Evolutionary conservation across 768 basidiomycete genomes (phyloP).

Genomic region (Pleurotus ostreatus): DNA sequence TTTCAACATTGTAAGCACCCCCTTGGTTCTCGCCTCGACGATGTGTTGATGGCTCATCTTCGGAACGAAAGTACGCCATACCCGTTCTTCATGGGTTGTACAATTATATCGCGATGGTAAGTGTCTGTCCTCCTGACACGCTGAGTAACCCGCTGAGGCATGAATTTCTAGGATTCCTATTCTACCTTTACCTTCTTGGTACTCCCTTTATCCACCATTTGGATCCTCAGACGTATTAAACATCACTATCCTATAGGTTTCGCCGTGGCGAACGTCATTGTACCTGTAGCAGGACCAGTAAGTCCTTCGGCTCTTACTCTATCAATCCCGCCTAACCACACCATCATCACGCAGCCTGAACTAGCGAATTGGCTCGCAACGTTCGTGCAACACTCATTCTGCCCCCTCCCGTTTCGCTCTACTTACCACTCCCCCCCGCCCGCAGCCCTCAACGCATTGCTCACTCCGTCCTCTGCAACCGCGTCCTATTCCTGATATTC

Average conservation of each 20-base stretch:
- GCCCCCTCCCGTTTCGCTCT: not conserved
- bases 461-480: conserved; percentile 38
- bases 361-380: conserved; percentile 41
- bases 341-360: conserved; percentile 17
- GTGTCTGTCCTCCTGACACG: not conserved
- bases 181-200: conserved; percentile 37
- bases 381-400: conserved; percentile 18
- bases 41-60: not conserved
- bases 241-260: conserved; percentile 19
- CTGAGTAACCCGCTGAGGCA: not conserved
- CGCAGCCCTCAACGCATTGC: conserved; percentile 36
- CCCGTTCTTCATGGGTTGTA: conserved; percentile 30
- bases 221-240: not conserved
- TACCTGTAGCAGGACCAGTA: conserved; percentile 33
- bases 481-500: conserved; percentile 35
- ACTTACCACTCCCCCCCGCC: not conserved
- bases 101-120: conserved; percentile 37
- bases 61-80: conserved; percentile 25
- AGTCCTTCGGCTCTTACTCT: conserved; percentile 7
- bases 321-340: not conserved
- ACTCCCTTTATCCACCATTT: conserved; percentile 7
- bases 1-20: conserved; percentile 31
- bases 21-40: not conserved
- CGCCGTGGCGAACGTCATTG: conserved; percentile 35
- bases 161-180: conserved; percentile 28